Evolutionary conservation across 2,329 filamentous ascomycete genomes (phyloP).

Genomic region (Lachnellula subtilissima): DNA sequence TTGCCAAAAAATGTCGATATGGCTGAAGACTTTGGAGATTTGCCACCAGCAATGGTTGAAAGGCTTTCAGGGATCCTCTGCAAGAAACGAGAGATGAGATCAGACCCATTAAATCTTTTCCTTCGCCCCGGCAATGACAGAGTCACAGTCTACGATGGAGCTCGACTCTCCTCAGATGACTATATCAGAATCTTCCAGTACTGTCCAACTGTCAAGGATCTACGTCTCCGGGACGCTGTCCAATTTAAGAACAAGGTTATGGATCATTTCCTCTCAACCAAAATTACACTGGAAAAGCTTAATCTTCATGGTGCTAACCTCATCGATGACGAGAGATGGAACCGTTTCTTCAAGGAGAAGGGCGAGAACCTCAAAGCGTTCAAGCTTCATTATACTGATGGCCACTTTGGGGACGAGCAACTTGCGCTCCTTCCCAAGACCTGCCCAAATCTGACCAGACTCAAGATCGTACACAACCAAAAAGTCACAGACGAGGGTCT

Average conservation of each 20-base stretch:
- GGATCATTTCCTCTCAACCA: slow-evolving; percentile 71
- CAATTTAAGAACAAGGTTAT: slow-evolving; percentile 85
- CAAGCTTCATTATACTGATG: slow-evolving; percentile 80
- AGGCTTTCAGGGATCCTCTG: slow-evolving; percentile 56
- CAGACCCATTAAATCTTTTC: slow-evolving; percentile 53
- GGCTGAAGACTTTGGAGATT: slow-evolving; percentile 57
- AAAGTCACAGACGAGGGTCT: slow-evolving; percentile 64
- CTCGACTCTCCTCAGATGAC: slow-evolving; percentile 68
- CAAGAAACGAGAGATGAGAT: slow-evolving; percentile 52
- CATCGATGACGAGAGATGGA: slow-evolving; percentile 72
- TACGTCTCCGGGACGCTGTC: slow-evolving; percentile 79
- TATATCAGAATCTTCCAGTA: slow-evolving; percentile 76
- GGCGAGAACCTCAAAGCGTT: slow-evolving; percentile 62
- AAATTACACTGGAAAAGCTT: slow-evolving; percentile 63
- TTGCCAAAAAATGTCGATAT: slow-evolving; percentile 59
- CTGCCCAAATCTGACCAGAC: slow-evolving; percentile 64
- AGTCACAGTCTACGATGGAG: slow-evolving; percentile 53
- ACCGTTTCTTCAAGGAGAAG: slow-evolving; percentile 59
- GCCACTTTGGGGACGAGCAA: slow-evolving; percentile 69
- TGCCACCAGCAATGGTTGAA: slow-evolving; percentile 52
- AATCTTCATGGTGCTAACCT: slow-evolving; percentile 83
- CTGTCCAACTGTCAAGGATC: slow-evolving; percentile 60
- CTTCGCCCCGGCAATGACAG: slow-evolving; percentile 46
- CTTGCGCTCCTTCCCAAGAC: slow-evolving; percentile 55
- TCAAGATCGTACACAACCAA: slow-evolving; percentile 81